Percentiles rank a stretch among this genome's conserved stretches.
phyloP scores from a whole-genome alignment of 805 yeast genomes.

The Isabelozyma rhagii region DNA sequence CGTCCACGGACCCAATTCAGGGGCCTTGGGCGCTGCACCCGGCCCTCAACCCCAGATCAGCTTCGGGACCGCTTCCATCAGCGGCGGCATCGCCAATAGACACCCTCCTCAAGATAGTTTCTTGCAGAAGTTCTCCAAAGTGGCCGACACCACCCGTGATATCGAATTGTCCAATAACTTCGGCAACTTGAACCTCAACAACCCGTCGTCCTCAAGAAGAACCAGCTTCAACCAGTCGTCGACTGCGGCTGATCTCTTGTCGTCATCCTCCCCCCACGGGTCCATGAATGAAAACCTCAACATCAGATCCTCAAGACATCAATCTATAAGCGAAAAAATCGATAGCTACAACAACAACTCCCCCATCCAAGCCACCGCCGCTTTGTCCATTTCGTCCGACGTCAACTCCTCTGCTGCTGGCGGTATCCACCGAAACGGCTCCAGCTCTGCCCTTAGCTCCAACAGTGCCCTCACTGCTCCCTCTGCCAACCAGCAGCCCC shows the following conservation, averaged over 20 bases:
- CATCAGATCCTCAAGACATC: conserved; percentile 42
- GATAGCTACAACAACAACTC: conserved; percentile 51
- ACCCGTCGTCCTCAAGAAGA: background rate
- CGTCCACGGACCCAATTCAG: conserved; percentile 11
- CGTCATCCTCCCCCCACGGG: conserved; percentile 31
- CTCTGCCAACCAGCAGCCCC: conserved; percentile 8
- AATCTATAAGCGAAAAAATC: conserved; percentile 59
- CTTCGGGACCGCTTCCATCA: conserved; percentile 61
- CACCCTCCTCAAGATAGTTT: conserved; percentile 50
- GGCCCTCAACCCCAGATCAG: conserved; percentile 20
- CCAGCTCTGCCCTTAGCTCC: background rate
- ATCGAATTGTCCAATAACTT: conserved; percentile 49
- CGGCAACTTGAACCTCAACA: conserved; percentile 17
- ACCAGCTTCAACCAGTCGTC: background rate
- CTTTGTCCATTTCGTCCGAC: conserved; percentile 29
- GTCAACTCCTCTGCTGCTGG: conserved; percentile 7
- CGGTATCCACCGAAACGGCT: too few relatives aligned
- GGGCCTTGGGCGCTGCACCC: too few relatives aligned
- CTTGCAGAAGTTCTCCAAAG: conserved; percentile 59
- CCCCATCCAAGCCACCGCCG: conserved; percentile 43
- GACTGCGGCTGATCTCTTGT: conserved; percentile 6
- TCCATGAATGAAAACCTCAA: conserved; percentile 43
- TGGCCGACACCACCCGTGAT: conserved; percentile 69
- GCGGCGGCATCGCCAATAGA: conserved; percentile 50
- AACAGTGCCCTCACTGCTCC: conserved; percentile 6